These are phyloP conservation scores for Phialemoniopsis sp. DNA, from an alignment of 2,329 filamentous ascomycete genomes.

Conservation along the genomic window DNA sequence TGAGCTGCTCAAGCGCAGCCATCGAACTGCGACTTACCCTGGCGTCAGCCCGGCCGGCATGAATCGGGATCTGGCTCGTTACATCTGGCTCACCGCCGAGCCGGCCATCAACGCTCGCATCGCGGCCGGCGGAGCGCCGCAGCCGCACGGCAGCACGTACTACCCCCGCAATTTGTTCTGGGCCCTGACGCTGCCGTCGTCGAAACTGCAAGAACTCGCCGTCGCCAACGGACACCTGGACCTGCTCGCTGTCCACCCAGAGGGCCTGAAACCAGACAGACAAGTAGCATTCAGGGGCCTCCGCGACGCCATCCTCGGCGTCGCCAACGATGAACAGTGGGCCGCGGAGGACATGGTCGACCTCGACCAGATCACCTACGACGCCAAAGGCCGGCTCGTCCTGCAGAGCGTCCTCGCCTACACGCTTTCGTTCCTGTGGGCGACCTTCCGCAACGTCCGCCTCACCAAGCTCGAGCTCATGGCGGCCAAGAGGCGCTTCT, in stretches of 20 bases:
- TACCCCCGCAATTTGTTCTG: conserved; percentile 1
- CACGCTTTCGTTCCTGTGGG: too few relatives aligned
- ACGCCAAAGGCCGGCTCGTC: too few relatives aligned
- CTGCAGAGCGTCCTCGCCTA: too few relatives aligned
- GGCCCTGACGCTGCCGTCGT: neutral
- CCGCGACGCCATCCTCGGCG: neutral
- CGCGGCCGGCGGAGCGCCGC: conserved; percentile 1
- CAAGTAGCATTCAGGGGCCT: neutral
- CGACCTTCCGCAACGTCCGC: too few relatives aligned
- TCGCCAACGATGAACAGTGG: neutral
- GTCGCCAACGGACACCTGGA: too few relatives aligned
- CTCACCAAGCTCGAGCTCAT: too few relatives aligned
- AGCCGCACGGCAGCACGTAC: neutral
- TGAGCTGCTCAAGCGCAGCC: neutral
- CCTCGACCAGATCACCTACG: neutral
- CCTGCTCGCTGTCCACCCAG: neutral
- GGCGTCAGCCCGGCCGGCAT: neutral
- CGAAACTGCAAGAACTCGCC: neutral
- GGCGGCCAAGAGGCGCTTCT: too few relatives aligned
- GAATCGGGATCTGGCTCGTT: neutral
- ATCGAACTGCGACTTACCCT: neutral
- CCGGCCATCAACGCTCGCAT: neutral
- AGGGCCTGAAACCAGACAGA: neutral
- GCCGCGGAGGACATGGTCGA: neutral
- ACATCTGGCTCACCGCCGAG: neutral